Evolutionary conservation across 139 green algal genomes (phyloP).

Genomic region (Marvania coccoides): DNA sequence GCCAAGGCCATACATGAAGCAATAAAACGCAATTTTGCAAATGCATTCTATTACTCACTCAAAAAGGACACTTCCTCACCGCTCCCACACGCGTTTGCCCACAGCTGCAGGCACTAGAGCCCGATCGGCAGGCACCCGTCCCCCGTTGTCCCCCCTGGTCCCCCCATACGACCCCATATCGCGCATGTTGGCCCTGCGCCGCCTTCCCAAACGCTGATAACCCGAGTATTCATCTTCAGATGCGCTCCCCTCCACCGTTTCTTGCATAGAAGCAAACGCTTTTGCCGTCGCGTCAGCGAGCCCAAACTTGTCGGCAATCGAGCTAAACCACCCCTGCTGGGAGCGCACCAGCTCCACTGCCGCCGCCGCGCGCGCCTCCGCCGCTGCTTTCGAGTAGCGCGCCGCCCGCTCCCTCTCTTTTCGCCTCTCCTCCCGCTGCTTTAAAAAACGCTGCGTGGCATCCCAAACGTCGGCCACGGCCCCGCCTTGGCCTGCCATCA

Average conservation of each 20-base stretch:
- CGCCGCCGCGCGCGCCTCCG: conserved; percentile 34
- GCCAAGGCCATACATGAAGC: too few species aligned
- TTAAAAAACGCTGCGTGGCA: conserved; percentile 33
- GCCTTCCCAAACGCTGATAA: conserved; percentile 12
- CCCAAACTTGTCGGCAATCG: conserved; percentile 5
- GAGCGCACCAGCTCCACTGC: conserved; percentile 11
- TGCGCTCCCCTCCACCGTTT: conserved; percentile 2
- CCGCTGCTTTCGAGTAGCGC: conserved; percentile 49
- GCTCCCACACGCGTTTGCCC: neutral
- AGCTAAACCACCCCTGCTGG: conserved; percentile 22
- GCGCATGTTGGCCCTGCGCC: neutral
- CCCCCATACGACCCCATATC: conserved; percentile 1
- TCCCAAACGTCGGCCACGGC: conserved; percentile 31
- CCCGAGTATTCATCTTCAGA: conserved; percentile 6
- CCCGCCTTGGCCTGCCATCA: conserved; percentile 66
- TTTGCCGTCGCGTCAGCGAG: neutral
- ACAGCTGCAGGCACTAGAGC: conserved; percentile 13
- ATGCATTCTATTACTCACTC: too few species aligned
- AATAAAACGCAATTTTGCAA: too few species aligned
- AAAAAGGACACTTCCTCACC: too few species aligned
- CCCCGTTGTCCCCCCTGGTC: conserved; percentile 1
- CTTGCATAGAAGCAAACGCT: neutral
- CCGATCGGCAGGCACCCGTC: conserved; percentile 13
- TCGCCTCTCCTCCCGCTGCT: conserved; percentile 31
- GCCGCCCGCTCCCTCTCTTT: conserved; percentile 28